Evolutionary conservation across 2,329 filamentous ascomycete species (phyloP), one percentile per base, ranked within the genome.

Genomic region (Mollisiaceae sp.): DNA sequence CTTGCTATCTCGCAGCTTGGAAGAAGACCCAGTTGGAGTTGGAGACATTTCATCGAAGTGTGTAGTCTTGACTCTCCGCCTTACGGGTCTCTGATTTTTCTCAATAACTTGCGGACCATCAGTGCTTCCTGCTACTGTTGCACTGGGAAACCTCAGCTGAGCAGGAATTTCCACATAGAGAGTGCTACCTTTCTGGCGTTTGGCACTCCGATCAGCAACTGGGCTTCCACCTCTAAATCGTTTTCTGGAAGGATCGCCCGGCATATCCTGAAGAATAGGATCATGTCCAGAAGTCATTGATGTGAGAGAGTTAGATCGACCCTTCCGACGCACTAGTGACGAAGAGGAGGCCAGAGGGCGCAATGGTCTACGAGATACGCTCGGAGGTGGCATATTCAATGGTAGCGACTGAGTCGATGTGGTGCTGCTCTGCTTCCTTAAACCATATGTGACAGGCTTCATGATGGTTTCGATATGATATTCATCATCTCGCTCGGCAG

Each of bases 31-130:
- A 12, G 56, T 8, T 18, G 36, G 41, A 55, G 43, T 22, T n/a
- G 62, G 14, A 24, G 58, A 60, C 39, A 35, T 50, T 15, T 22
- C 27, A 58, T 32, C 38, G 11, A 47, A 20, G 38, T 20, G 27
- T 18, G 35, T 32, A 57, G 52, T 39, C 41, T 63, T 57, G 41
- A 20, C n/a, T 63, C 54, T 54, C 14, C 36, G 58, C 60, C 58
- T 47, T 11, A 54, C 18, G 39, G 50, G n/a, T 36, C 60, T 60
- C 24, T 32, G 57, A 47, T 56, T 41, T 8, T 18, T 50, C 43
- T 50, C 50, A 32, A 56, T 57, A 18, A 18, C 22, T 12, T 8
- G 45, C 20, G 22, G 45, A 20, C 45, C 45, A 50, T 6, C 9
- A 24, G 45, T 4, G 24, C 4, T n/a, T 50, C 20, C 45, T 50